Evolutionary conservation across 345 rosid species (phyloP), one percentile per base, ranked within the genome.

Genomic region (Populus alba): DNA sequence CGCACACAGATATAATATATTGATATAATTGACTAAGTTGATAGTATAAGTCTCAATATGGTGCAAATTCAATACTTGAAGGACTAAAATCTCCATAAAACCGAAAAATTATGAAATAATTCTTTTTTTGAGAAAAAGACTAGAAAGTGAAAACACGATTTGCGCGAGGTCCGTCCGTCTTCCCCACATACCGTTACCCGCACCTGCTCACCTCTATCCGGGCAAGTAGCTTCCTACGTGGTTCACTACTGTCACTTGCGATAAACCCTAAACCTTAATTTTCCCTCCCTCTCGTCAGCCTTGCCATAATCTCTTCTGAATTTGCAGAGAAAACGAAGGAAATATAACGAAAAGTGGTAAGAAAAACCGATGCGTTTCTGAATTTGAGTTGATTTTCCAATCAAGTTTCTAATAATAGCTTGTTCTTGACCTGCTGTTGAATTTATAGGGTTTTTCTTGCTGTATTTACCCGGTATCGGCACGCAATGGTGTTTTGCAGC

Each of bases 401-500:
- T n/a, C 25, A 59, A 59, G 65, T 23, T 8, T 59, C 65, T n/a
- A 59, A 23, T 23, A 3, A 23, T 59, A 59, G 65, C 25, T 10
- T 59, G 65, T 59, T 59, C 29, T 59, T 59, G 29, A 59, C 9
- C 65, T 59, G 29, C 65, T 8, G 65, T 59, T 59, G 65, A n/a
- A 9, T 59, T n/a, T 59, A 25, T n/a, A 23, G 53, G 53, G 25
- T 23, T 25, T 23, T 3, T n/a, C n/a, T 9, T 23, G 11, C 29
- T 59, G 11, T 59, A 47, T 47, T n/a, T n/a, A 57, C 23, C n/a
- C 15, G 2, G 63, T 57, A 57, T 3, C 10, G 63, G 29, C 0
- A 57, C 63, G 12, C 63, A 59, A 75, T 75, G 78, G 79, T 71
- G 75, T 75, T 35, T 9, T 75, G 76, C 66, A 51, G 29, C 55